phyloP scores from a whole-genome alignment of 345 rosid species.

The Hibiscus tridactylites region DNA sequence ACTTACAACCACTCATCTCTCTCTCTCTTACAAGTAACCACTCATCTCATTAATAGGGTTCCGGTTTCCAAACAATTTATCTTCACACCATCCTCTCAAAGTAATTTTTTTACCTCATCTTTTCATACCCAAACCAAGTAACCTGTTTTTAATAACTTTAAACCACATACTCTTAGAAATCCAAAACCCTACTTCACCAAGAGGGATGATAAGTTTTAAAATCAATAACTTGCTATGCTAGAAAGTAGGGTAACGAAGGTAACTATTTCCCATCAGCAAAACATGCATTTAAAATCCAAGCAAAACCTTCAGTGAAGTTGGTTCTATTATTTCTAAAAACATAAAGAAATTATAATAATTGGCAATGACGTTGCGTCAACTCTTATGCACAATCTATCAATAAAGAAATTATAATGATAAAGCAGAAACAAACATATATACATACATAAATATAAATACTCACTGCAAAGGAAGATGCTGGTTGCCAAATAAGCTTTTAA shows the following conservation, averaged over 20 bases:
- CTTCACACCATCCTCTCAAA: neutral
- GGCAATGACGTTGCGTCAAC: too few species aligned
- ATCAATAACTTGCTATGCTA: neutral
- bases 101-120: neutral
- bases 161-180: neutral
- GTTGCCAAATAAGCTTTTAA: constrained; percentile 30
- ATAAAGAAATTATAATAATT: neutral
- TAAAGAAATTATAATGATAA: neutral
- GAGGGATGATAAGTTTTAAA: neutral
- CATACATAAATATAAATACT: constrained; percentile 13
- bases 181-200: neutral
- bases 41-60: neutral
- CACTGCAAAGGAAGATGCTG: constrained; percentile 37
- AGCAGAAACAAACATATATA: neutral
- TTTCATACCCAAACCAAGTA: neutral
- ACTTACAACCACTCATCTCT: neutral
- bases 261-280: neutral
- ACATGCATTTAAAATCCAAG: neutral
- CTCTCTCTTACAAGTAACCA: neutral
- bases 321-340: neutral
- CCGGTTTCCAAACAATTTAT: neutral
- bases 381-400: too few species aligned
- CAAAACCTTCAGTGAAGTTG: neutral
- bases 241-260: neutral
- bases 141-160: neutral